Evolutionary conservation across 257 asterid species (phyloP), one percentile per base, ranked within the genome.

Genomic region (Salvia hispanica): DNA sequence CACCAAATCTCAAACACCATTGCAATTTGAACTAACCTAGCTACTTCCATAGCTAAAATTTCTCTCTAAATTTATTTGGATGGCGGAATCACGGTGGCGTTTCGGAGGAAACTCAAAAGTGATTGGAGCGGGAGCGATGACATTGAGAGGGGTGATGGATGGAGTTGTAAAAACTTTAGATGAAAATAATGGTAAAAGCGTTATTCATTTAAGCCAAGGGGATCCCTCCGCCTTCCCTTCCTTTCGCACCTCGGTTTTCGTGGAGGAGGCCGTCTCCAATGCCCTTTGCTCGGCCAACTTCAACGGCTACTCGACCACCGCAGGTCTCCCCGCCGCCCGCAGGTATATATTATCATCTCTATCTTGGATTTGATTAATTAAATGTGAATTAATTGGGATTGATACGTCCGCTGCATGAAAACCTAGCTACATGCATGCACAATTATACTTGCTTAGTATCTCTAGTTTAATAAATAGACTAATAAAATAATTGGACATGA

Each of bases 161-260:
- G 69, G 7, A 65, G 12, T 91, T 6, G 74, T 18, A 75, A 74
- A 52, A 4, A 75, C 84, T 58, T 62, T 91, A 58, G 67, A 81
- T 64, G 54, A 73, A 0, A 50, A 69, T 11, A 88, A 85, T 10
- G 7, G 78, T 7, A 73, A 92, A 14, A 73, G 82, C 36, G 74
- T 77, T 4, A 73, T 91, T 62, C 88, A 89, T 10, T 81, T 91
- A 25, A 91, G 85, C 44, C 90, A 84, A 34, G 95, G 98, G 33
- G 98, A 88, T 60, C 96, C 96, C 4, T 88, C 96, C 60, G 76
- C 88, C 21, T 88, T 86, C 74, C 86, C 94, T 6, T 81, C 83
- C 69, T 86, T 84, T 44, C 79, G 84, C 31, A 89, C 95, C 46
- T 14, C 88, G 28, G 28, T 73, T 9, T 69, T 54, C 40, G 98